phyloP scores from a whole-genome alignment of 371 early-diverging fungal genomes.

The Fennellomyces sp. region DNA sequence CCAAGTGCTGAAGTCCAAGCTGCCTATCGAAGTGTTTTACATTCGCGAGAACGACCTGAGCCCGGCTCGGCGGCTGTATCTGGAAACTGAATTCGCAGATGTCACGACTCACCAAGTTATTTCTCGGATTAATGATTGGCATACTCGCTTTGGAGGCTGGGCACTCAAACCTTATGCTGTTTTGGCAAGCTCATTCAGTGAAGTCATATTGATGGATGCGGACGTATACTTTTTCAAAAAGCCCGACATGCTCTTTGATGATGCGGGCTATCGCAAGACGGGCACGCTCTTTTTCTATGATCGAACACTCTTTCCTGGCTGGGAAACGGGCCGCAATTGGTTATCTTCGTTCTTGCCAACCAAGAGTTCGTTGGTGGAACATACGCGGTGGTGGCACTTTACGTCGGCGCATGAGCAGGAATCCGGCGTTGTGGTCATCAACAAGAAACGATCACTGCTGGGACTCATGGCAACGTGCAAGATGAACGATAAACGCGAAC shows the following conservation, averaged over 20 bases:
- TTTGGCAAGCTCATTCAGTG: slow-evolving; percentile 64
- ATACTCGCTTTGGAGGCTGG: slow-evolving; percentile 61
- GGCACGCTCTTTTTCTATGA: slow-evolving; percentile 72
- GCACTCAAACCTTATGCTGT: slow-evolving; percentile 68
- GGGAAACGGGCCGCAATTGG: slow-evolving; percentile 39
- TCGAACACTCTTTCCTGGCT: slow-evolving; percentile 51
- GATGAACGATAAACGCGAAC: slow-evolving; percentile 56
- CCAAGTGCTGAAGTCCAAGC: slow-evolving; percentile 48
- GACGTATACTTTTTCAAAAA: slow-evolving; percentile 71
- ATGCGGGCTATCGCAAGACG: slow-evolving; percentile 55
- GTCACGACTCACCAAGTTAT: slow-evolving; percentile 56
- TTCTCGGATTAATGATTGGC: slow-evolving; percentile 44
- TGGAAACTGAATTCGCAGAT: slow-evolving; percentile 41
- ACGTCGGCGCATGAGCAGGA: slow-evolving; percentile 62
- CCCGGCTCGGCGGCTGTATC: slow-evolving; percentile 30
- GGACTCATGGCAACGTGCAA: slow-evolving; percentile 62
- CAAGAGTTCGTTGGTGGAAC: slow-evolving; percentile 37
- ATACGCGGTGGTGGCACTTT: slow-evolving; percentile 50
- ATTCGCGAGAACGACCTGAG: slow-evolving; percentile 61
- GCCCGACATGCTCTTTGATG: slow-evolving; percentile 61
- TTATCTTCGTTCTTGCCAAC: slow-evolving; percentile 51
- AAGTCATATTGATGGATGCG: slow-evolving; percentile 75
- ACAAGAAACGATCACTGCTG: slow-evolving; percentile 53
- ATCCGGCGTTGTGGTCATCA: slow-evolving; percentile 64
- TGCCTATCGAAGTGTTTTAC: slow-evolving; percentile 78